These are phyloP conservation scores for Fusarium succisae DNA, from an alignment of 2,329 filamentous ascomycete species.

Conservation along the genomic window DNA sequence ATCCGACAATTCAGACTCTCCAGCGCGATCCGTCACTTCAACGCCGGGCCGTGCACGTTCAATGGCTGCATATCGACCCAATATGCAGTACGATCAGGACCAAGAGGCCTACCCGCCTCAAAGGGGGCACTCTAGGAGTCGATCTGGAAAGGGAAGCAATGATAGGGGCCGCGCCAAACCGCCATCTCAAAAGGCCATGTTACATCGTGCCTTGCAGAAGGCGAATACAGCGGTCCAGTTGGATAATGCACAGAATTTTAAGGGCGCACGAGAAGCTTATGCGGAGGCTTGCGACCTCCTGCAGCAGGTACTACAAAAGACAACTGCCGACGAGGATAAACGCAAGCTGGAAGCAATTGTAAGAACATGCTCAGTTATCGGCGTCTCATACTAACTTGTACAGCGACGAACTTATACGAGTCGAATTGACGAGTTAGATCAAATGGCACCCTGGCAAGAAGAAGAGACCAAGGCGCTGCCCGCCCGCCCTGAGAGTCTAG, in stretches of 20 bases:
- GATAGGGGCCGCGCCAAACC: constrained; percentile 52
- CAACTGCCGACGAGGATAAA: constrained; percentile 84
- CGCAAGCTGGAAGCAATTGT: constrained; percentile 94
- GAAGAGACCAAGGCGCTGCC: constrained; percentile 79
- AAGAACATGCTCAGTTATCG: constrained; percentile 42
- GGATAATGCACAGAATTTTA: constrained; percentile 95
- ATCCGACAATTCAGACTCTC: constrained; percentile 19
- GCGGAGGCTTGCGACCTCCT: constrained; percentile 88
- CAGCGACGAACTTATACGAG: constrained; percentile 90
- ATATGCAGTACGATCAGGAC: constrained; percentile 47
- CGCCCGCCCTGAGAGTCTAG: constrained; percentile 68
- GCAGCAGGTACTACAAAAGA: constrained; percentile 86
- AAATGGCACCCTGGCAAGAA: constrained; percentile 67
- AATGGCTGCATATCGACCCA: constrained; percentile 12
- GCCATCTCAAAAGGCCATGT: constrained; percentile 92
- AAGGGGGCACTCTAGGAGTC: constrained; percentile 46
- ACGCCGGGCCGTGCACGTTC: constrained; percentile 25
- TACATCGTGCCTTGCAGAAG: constrained; percentile 94
- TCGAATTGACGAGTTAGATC: constrained; percentile 86
- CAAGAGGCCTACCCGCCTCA: constrained; percentile 42
- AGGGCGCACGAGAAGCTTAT: constrained; percentile 90
- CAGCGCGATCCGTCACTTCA: constrained; percentile 28
- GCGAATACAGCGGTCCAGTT: constrained; percentile 95
- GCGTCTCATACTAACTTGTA: constrained; percentile 5
- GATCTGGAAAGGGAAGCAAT: constrained; percentile 47